Conservation (phyloP, 2,329 filamentous ascomycete species). For the Botrytis deweyae region DNA sequence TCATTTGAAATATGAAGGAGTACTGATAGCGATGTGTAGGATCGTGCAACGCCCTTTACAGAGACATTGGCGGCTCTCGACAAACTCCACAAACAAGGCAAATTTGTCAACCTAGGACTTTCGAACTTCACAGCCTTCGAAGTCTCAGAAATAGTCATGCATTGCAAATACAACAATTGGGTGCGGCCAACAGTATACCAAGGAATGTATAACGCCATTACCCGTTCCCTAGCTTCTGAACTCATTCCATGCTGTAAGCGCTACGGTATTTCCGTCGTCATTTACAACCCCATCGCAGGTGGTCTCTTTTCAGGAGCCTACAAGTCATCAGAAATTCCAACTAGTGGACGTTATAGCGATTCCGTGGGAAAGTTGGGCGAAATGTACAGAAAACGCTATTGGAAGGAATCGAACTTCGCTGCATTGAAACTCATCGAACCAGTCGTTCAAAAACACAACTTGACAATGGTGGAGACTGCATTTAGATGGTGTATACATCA, state of each 20-base stretch:
- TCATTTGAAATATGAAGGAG: background rate
- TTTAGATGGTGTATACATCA: conserved; percentile 61
- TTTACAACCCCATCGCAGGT: conserved; percentile 81
- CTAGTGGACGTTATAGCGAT: conserved; percentile 67
- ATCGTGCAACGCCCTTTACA: conserved; percentile 69
- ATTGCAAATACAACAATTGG: conserved; percentile 77
- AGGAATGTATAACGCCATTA: conserved; percentile 83
- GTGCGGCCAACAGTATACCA: conserved; percentile 71
- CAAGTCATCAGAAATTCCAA: conserved; percentile 52
- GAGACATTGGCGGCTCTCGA: conserved; percentile 78
- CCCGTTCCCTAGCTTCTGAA: conserved; percentile 72
- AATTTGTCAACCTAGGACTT: conserved; percentile 77
- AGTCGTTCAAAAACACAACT: conserved; percentile 56
- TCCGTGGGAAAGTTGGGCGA: conserved; percentile 43
- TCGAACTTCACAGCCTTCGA: conserved; percentile 87
- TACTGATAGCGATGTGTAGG: conserved; percentile 34
- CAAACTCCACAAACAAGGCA: conserved; percentile 77
- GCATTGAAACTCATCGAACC: conserved; percentile 60
- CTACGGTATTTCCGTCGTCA: conserved; percentile 75
- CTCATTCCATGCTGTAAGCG: conserved; percentile 70
- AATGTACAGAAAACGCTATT: conserved; percentile 60
- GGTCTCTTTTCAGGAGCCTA: conserved; percentile 76
- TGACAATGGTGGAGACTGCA: conserved; percentile 60
- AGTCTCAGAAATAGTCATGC: conserved; percentile 79
- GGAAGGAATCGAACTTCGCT: conserved; percentile 61